phyloP scores from a whole-genome alignment of 352 stramenopile genomes.

The Phytophthora gonapodyides region DNA sequence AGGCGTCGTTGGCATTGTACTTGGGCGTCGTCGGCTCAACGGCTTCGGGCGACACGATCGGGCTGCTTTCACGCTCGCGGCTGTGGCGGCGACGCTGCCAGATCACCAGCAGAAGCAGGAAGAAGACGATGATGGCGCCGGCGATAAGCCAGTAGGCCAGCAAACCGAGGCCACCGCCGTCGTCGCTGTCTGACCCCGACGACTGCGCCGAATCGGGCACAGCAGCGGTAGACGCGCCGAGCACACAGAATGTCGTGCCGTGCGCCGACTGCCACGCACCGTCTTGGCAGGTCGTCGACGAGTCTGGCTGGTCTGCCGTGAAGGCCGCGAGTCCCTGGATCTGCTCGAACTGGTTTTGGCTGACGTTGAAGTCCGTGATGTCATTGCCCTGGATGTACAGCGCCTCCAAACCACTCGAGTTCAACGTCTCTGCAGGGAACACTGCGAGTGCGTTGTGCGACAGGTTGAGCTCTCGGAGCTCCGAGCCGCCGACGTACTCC shows the following conservation, averaged over 20 bases:
- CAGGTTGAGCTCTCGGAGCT: conserved; percentile 38
- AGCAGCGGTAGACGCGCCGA: conserved; percentile 32
- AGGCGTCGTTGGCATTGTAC: conserved; percentile 24
- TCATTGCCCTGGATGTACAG: conserved; percentile 43
- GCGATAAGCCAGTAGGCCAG: conserved; percentile 42
- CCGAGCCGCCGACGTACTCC: conserved; percentile 31
- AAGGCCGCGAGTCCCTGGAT: conserved; percentile 39
- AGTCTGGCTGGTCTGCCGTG: conserved; percentile 29
- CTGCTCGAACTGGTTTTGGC: conserved; percentile 29
- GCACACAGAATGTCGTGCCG: conserved; percentile 43
- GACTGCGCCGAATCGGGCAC: conserved; percentile 24
- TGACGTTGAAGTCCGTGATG: conserved; percentile 50
- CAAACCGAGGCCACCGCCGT: conserved; percentile 19
- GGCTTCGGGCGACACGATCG: conserved; percentile 27
- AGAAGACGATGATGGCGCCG: conserved; percentile 38
- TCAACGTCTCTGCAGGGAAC: conserved; percentile 33
- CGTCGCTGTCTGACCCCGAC: conserved; percentile 18
- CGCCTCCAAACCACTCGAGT: conserved; percentile 32
- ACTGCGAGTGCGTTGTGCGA: conserved; percentile 44
- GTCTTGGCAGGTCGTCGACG: conserved; percentile 28
- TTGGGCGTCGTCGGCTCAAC: conserved; percentile 32
- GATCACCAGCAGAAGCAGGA: conserved; percentile 38
- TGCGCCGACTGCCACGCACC: conserved; percentile 43
- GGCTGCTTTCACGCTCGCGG: conserved; percentile 26
- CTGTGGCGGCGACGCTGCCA: conserved; percentile 38